Base-by-base conservation (phyloP, 495 filamentous ascomycete species). In the Hypoxylon crocopeplum region DNA sequence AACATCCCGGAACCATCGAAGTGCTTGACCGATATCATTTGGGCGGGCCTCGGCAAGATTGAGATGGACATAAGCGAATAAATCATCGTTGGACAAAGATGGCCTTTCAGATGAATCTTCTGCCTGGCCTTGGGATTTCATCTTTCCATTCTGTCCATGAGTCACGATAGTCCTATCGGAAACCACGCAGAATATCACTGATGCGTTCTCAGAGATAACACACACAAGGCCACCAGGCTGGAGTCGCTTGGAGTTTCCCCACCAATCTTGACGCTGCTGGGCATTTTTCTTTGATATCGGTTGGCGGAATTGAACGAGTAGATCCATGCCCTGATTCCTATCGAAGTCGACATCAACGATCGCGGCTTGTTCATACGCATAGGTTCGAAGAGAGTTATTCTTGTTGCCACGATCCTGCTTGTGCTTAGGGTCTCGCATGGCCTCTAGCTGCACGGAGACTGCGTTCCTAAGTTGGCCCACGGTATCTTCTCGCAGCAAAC, bases 401-500 rank as follows among this genome's bases (percentile, higher is more conserved):
- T 59, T 50, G 38, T 57, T 62, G 19, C 17, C 20, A 15, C 25
- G 62, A 32, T 44, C 39, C 3, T 30, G 29, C 15, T 47, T 40
- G 5, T 36, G 47, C 6, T 21, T 34, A 4, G 36, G 33, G 40
- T 58, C 24, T 37, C 44, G 38, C 48, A 75, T 60, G 5, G 44
- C 21, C 15, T 66, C 69, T 37, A 79, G 67, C 13, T 80, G 74
- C 3, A 70, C 51, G 11, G 70, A 71, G 4, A 87, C 76, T 4
- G 80, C 79, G 62, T 89, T 84, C 36, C 83, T 72, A 2, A 90
- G 74, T 57, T 83, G 82, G 3, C 86, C 86, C 1, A 87, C 68
- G 1, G 80, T 86, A 65, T 90, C 86, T 69, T 88, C 85, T 10
- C 87, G 75, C 5, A 89, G 70, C 3, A 91, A 77, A 13, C 88